phyloP scores from a whole-genome alignment of 2,329 filamentous ascomycete species.

The Beauveria australis region DNA sequence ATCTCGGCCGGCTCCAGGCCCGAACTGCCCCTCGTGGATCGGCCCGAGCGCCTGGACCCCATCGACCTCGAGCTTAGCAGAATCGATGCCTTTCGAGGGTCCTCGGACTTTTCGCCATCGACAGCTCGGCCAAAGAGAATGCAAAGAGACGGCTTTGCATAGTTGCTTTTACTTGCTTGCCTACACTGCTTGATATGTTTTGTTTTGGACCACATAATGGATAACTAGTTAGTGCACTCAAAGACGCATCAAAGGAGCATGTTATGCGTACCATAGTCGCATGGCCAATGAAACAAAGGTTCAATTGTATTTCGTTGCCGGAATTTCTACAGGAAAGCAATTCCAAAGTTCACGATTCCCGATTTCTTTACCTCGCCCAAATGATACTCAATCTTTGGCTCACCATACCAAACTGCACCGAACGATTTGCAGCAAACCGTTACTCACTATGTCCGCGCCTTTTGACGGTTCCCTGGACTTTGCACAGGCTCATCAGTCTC shows the following conservation, averaged over 20 bases:
- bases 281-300: background rate
- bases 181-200: background rate
- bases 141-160: background rate
- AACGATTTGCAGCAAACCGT: background rate
- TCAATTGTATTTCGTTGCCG: background rate
- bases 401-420: background rate
- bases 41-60: constrained; percentile 4
- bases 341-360: background rate
- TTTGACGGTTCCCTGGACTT: constrained; percentile 14
- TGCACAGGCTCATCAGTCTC: constrained; percentile 23
- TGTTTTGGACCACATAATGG: background rate
- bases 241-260: background rate
- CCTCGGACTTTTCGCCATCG: background rate
- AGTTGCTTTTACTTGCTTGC: background rate
- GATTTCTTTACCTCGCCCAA: background rate
- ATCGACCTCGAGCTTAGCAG: constrained; percentile 11
- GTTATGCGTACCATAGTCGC: background rate
- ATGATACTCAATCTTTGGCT: background rate
- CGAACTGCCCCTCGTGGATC: background rate
- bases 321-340: constrained; percentile 7
- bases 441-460: constrained; percentile 17
- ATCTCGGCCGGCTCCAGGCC: background rate
- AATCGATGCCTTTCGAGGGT: constrained; percentile 3
- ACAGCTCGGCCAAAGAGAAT: background rate
- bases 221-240: background rate